Percentiles rank a stretch among this genome's conserved stretches.
Evolutionary conservation across 805 yeast species (phyloP).

Genomic region (Wickerhamiella occidentalis): DNA sequence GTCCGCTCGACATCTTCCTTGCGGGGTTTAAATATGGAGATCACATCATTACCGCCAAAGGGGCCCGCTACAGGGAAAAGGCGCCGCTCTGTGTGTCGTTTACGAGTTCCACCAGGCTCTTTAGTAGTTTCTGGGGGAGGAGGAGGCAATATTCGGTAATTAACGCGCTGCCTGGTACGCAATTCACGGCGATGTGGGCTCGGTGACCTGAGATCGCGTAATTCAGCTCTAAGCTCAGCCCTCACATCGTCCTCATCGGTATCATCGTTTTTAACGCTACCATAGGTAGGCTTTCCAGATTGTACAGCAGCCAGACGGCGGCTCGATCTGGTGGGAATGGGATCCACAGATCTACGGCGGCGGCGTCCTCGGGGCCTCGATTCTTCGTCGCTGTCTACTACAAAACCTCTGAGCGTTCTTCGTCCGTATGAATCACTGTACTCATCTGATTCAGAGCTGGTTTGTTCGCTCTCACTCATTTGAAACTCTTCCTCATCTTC

Average conservation of each 20-base stretch:
- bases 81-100: conserved; percentile 33
- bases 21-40: conserved; percentile 44
- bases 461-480: background rate
- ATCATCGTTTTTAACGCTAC: conserved; percentile 4
- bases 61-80: conserved; percentile 94
- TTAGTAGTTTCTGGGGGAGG: conserved; percentile 21
- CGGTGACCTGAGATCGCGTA: conserved; percentile 18
- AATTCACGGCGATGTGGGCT: conserved; percentile 15
- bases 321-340: background rate
- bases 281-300: background rate
- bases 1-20: conserved; percentile 10
- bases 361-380: conserved; percentile 5
- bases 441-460: conserved; percentile 3
- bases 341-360: background rate
- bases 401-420: conserved; percentile 7
- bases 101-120: background rate
- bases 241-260: conserved; percentile 14
- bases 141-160: conserved; percentile 22
- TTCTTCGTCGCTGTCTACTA: conserved; percentile 19
- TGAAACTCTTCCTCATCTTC: conserved; percentile 10
- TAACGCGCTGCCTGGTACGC: conserved; percentile 21
- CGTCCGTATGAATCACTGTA: conserved; percentile 3
- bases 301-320: conserved; percentile 1
- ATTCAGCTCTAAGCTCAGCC: conserved; percentile 18
- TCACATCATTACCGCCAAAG: conserved; percentile 91